Base-by-base conservation (phyloP, 176 grass and related monocot genomes). In the Leersia perrieri region DNA sequence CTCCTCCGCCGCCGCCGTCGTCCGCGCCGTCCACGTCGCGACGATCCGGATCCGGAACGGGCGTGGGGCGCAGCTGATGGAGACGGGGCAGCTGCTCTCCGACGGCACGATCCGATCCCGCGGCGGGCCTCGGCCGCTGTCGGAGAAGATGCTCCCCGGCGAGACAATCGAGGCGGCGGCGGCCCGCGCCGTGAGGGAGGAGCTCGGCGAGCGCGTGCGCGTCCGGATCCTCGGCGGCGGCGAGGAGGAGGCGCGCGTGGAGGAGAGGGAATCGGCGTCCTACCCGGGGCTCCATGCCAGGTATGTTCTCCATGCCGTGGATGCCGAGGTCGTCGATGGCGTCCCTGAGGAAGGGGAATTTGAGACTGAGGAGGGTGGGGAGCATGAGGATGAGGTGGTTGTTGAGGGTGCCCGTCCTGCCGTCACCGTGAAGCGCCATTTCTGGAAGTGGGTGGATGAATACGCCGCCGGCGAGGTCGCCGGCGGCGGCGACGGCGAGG, bases 101-200 rank as follows among this genome's bases (percentile, higher is more conserved):
- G 96, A 98, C 78, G 96, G 90, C 60, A 79, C 71, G 31, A 29
- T 95, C 70, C 84, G 92, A 1, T 30, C 68, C 30, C 82, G 92
- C n/a, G 84, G 92, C n/a, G 84, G 66, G 33, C 55, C 57, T 33
- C 81, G 92, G 8, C 90, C 92, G 14, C 75, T 98, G 1, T 98
- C 96, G 0, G 92, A 98, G 83, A 98, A 98, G 90, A 95, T 98
- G 96, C 74, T 81, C 1, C 96, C 88, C 1, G 85, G 90, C 18
- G 95, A 95, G 79, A 53, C 88, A 15, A 41, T 90, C 11, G 86
- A 95, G 84, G 92, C 90, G 66, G 92, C 90, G 1, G 84, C 85
- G 27, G 82, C 31, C 26, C 88, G 86, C 41, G 92, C 88, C 25
- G 87, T 95, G 39, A 8, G 58, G 5, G 96, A 95, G 88, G 96